Evolutionary conservation across 2,329 filamentous ascomycete species (phyloP).

Genomic region (Arthrobotrys musiformis): DNA sequence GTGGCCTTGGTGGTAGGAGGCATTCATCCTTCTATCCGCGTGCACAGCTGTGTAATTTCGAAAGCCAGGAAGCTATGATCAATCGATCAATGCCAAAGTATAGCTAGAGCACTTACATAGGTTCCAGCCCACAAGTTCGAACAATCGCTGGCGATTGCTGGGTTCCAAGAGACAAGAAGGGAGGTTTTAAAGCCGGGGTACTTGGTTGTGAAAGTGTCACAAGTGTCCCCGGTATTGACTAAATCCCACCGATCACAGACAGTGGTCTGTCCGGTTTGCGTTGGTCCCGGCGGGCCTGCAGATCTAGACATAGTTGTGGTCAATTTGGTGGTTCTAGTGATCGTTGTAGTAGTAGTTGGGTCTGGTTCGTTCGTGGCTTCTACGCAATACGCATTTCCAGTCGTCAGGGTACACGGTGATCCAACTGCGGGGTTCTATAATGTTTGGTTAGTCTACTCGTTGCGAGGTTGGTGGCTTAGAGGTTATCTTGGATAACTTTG

Average conservation of each 20-base stretch:
- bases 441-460: too few species aligned
- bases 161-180: neutral
- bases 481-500: too few species aligned
- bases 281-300: neutral
- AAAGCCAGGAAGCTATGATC: neutral
- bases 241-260: constrained; percentile 6
- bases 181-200: neutral
- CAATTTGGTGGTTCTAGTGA: neutral
- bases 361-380: neutral
- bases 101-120: neutral
- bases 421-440: constrained; percentile 12
- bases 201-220: neutral
- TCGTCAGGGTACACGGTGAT: neutral
- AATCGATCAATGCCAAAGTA: neutral
- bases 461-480: too few species aligned
- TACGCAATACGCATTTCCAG: constrained; percentile 14
- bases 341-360: neutral
- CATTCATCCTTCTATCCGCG: neutral
- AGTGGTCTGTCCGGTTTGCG: neutral
- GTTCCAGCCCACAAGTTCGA: constrained; percentile 6
- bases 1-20: constrained; percentile 3
- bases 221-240: neutral
- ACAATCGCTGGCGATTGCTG: constrained; percentile 5
- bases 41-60: neutral
- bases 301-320: neutral